A percentile compares a stretch with the other conserved stretches of the same genome.
phyloP scores from a whole-genome alignment of 2,329 filamentous ascomycete species.

The Aspergillus glaucus region DNA sequence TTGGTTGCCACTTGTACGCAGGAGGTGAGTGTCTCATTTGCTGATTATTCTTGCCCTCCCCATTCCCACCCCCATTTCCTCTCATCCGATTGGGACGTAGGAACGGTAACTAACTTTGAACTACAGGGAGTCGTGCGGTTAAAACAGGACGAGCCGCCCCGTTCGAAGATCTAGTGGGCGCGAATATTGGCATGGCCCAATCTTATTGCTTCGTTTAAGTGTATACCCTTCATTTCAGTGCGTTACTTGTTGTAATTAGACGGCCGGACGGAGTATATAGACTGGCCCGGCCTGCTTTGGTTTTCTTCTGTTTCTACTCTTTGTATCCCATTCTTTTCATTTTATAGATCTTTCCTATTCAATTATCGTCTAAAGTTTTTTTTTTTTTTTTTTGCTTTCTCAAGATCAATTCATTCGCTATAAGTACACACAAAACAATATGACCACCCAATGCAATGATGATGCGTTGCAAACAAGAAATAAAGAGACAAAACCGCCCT shows the following conservation, averaged over 20 bases:
- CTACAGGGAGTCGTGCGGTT: conserved; percentile 41
- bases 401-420: neutral
- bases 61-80: no score
- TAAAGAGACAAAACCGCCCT: neutral
- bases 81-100: neutral
- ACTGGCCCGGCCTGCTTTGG: neutral
- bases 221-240: neutral
- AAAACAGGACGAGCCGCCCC: conserved; percentile 35
- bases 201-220: neutral
- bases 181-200: neutral
- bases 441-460: neutral
- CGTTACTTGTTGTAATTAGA: neutral
- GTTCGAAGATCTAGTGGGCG: conserved; percentile 24
- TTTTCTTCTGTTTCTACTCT: neutral
- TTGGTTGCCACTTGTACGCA: conserved; percentile 47
- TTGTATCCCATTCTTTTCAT: neutral
- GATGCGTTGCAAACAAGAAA: neutral
- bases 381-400: neutral
- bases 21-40: conserved; percentile 34
- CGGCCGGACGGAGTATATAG: neutral
- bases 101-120: conserved; percentile 9
- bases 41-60: neutral
- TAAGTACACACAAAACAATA: neutral
- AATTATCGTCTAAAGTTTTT: neutral
- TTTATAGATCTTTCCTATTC: neutral